Evolutionary conservation across 1,284 basidiomycete genomes (phyloP).

Genomic region (Gymnopus androsaceus): DNA sequence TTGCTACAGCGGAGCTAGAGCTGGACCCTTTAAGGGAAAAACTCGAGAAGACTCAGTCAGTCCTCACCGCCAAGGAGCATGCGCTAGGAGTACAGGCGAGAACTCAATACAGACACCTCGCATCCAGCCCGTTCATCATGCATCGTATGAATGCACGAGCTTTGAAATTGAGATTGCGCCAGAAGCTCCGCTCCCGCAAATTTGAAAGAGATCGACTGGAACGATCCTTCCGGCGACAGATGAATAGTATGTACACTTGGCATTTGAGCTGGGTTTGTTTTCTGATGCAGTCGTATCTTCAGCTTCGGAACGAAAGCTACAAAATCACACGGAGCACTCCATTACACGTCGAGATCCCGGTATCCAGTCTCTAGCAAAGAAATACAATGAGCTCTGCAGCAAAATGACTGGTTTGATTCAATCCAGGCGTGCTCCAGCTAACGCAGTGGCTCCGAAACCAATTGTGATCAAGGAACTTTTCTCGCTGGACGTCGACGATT

Average conservation of each 20-base stretch:
- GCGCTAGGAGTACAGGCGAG: neutral
- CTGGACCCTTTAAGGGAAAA: neutral
- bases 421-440: constrained; percentile 12
- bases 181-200: constrained; percentile 1
- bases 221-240: neutral
- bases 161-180: neutral
- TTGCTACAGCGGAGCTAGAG: neutral
- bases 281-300: neutral
- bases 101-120: neutral
- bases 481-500: constrained; percentile 23
- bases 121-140: neutral
- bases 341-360: constrained; percentile 7
- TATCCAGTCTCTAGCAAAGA: constrained; percentile 1
- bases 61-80: neutral
- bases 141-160: constrained; percentile 10
- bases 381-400: neutral
- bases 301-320: neutral
- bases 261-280: neutral
- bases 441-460: constrained; percentile 14
- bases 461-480: constrained; percentile 19
- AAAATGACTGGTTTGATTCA: constrained; percentile 9
- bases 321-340: neutral
- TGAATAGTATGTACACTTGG: neutral
- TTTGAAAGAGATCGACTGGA: constrained; percentile 15
- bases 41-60: neutral